Evolutionary conservation across 192 early-diverging fungal species (phyloP), one percentile per base, ranked within the genome.

Genomic region (Rhizoclosmatium sp.): DNA sequence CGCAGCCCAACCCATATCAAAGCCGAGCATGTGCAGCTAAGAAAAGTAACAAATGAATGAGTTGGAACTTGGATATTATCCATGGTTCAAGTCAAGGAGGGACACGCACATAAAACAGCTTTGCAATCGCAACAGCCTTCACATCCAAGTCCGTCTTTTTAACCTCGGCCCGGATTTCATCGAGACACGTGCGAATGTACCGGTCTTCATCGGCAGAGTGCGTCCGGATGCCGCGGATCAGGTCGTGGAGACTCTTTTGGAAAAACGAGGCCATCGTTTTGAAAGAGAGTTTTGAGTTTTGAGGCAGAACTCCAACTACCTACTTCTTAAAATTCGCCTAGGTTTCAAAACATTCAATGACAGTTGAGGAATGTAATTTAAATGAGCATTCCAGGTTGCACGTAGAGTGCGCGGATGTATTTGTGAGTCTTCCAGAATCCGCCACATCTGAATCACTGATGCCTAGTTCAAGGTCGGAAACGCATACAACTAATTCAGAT

Each of bases 1-100:
- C 2, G 92, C 92, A 1, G 96, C 96, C 96, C 97, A 99, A 23
- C 91, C 91, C 94, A 97, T 96, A 82, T 97, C 95, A 82, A 97
- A 99, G 5, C 98, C 98, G 31, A 96, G 89, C 95, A 97, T 98
- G 88, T 97, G 95, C 51, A 99, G 90, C 89, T 97, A 87, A 39
- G 45, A 47, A 49, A 39, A 47, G 31, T 12, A 10, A 31, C 10
- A 39, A 39, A 39, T 68, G 46, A 69, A 10, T 23, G 67, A 69
- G 40, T 47, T 42, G 40, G 21, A 16, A n/a, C 12, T 64, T 64
- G 61, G 21, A 16, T 64, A 21, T 10, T 64, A 5, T 21, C 21
- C 21, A 64, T 64, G 61, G 40, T 7, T 10, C 23, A 58, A 16
- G 56, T 10, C 23, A 58, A 16, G 56, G 64, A 1, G 16, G 16